Conservation (phyloP, 257 asterid genomes). For the Parsonsia alboflavescens region DNA sequence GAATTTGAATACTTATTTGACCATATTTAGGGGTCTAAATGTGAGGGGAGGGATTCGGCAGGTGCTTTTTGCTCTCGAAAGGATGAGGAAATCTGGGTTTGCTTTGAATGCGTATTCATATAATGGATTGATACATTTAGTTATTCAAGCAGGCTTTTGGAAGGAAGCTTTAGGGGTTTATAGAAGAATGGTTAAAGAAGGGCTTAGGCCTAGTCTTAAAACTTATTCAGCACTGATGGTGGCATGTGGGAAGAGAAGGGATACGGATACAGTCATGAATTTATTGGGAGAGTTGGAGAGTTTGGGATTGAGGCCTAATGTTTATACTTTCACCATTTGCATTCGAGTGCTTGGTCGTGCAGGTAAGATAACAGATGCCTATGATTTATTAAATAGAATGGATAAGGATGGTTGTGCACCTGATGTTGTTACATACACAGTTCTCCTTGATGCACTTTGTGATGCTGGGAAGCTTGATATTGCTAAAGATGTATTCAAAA, state of each 20-base stretch:
- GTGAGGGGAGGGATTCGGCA: slow-evolving; percentile 72
- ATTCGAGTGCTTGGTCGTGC: slow-evolving; percentile 91
- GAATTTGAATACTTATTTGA: slow-evolving; percentile 69
- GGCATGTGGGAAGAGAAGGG: slow-evolving; percentile 79
- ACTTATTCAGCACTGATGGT: slow-evolving; percentile 95
- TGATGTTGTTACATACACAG: slow-evolving; percentile 90
- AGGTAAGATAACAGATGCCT: slow-evolving; percentile 74
- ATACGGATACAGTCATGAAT: slow-evolving; percentile 65
- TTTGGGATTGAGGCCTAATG: slow-evolving; percentile 82
- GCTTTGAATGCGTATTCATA: slow-evolving; percentile 82
- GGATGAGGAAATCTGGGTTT: slow-evolving; percentile 63
- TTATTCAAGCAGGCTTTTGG: slow-evolving; percentile 72
- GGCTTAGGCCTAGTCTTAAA: slow-evolving; percentile 83
- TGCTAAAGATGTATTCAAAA: slow-evolving; percentile 67
- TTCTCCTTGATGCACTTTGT: slow-evolving; percentile 89
- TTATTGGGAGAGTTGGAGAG: slow-evolving; percentile 78
- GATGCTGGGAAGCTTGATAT: slow-evolving; percentile 71
- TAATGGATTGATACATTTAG: slow-evolving; percentile 87
- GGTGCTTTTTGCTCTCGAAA: slow-evolving; percentile 68
- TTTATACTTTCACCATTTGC: slow-evolving; percentile 87
- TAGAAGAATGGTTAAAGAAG: slow-evolving; percentile 74
- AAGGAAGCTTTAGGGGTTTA: slow-evolving; percentile 62
- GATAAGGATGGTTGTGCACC: slow-evolving; percentile 82
- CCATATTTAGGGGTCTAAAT: slow-evolving; percentile 59
- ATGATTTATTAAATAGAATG: slow-evolving; percentile 66